phyloP scores from a whole-genome alignment of 257 asterid species.

The Nicotiana noctiflora region DNA sequence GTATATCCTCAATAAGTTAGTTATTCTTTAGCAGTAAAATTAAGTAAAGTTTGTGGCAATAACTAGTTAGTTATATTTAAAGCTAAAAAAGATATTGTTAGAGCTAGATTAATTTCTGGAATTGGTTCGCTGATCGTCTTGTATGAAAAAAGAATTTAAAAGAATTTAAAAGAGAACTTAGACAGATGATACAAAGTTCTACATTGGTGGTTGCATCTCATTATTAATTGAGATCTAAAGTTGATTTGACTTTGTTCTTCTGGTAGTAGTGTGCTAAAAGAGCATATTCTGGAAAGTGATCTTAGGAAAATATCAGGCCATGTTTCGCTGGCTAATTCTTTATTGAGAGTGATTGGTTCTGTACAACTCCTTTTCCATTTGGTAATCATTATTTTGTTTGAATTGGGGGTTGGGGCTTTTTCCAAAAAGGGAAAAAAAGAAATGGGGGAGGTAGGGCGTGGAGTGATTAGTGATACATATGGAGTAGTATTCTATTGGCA shows the following conservation, averaged over 20 bases:
- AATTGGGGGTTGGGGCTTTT: neutral
- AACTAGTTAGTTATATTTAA: neutral
- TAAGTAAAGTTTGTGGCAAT: neutral
- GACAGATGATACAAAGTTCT: neutral
- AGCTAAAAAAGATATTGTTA: neutral
- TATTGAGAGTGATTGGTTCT: neutral
- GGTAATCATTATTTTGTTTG: neutral
- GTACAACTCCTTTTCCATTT: neutral
- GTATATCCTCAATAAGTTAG: neutral
- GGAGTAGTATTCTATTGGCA: neutral
- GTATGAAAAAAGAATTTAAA: neutral
- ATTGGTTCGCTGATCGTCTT: neutral
- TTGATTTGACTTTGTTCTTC: neutral
- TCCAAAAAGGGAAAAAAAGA: neutral
- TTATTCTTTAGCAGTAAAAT: neutral
- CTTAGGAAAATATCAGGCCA: neutral
- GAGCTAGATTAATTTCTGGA: neutral
- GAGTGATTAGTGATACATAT: neutral
- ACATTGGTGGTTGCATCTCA: neutral
- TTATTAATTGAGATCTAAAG: neutral
- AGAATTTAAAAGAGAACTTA: too few relatives aligned
- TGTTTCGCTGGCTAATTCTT: neutral
- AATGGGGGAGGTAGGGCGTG: neutral
- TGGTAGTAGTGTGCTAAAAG: neutral
- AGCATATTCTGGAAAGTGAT: neutral